Evolutionary conservation across 2,329 filamentous ascomycete species (phyloP), one percentile per base, ranked within the genome.

Genomic region (Lasiodiplodia citricola): DNA sequence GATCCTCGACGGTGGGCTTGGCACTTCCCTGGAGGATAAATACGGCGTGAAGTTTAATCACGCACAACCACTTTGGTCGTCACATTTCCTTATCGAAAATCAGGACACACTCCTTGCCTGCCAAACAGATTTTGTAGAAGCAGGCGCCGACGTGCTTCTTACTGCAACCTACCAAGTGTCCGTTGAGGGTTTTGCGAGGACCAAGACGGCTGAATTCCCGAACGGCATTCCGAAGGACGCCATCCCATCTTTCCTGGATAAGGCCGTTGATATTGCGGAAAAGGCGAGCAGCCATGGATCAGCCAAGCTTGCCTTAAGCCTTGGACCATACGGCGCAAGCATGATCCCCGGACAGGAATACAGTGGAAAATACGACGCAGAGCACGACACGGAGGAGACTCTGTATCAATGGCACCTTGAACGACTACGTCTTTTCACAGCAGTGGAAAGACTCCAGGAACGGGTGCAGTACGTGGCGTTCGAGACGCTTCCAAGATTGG

Each of bases 141-240:
- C 58, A 23, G 58, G 58, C 25, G 28, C 31, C 18, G 58, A 63
- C 28, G 58, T 63, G 16, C 58, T 63, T 16, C 58, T 50, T 18
- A 51, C 58, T 2, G 58, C 58, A n/a, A 63, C 58, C 41, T 51
- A 63, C 58, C 58, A 63, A n/a, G 41, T 51, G 1, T 63, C 58
- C 4, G 11, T 63, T n/a, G 44, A 50, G 14, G 41, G 58, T 0
- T 63, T 63, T 25, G 58, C 58, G 3, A 16, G 44, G 25, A 63
- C 58, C 16, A 63, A 50, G 28, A 51, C 58, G 1, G 13, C 23
- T 16, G 58, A 37, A 8, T 51, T 50, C 41, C 58, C 44, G 4
- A 44, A 63, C 13, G 58, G 58, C 25, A 63, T 63, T 25, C 44
- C 44, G 18, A 50, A 23, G 10, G 4, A 21, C 14, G 16, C 58